Percentiles rank a stretch among this genome's conserved stretches.
These are phyloP conservation scores for Agaricus blazei DNA, from an alignment of 768 basidiomycete species.

Conservation along the genomic window DNA sequence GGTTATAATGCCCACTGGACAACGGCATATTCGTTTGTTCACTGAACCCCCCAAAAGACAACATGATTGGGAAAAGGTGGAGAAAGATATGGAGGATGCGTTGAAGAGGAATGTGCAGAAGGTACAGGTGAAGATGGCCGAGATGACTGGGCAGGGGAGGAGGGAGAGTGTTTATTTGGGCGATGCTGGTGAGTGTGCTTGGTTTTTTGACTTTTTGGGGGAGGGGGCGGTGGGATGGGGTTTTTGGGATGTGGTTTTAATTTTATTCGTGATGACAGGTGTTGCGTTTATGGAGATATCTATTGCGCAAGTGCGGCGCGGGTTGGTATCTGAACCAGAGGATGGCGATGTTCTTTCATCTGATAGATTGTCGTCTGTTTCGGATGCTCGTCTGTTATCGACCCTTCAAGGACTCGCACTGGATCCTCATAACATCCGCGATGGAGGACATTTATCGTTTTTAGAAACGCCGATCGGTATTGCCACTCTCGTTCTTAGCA, in stretches of 20 bases:
- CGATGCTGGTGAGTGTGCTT: slow-evolving; percentile 15
- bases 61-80: slow-evolving; percentile 17
- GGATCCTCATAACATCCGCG: slow-evolving; percentile 6
- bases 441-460: slow-evolving; percentile 24
- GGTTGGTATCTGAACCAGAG: not conserved
- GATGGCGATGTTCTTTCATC: slow-evolving; percentile 11
- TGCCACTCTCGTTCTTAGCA: slow-evolving; percentile 29
- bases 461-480: slow-evolving; percentile 36
- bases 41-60: slow-evolving; percentile 13
- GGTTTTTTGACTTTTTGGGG: not conserved
- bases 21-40: slow-evolving; percentile 15
- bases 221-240: not conserved
- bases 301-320: slow-evolving; percentile 11
- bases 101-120: slow-evolving; percentile 19
- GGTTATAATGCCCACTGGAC: not conserved
- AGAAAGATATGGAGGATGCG: slow-evolving; percentile 19
- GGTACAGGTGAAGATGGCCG: slow-evolving; percentile 17
- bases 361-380: slow-evolving; percentile 12
- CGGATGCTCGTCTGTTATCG: slow-evolving; percentile 17
- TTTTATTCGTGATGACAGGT: slow-evolving; percentile 11
- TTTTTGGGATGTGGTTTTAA: not conserved
- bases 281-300: slow-evolving; percentile 23
- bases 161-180: slow-evolving; percentile 24
- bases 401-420: slow-evolving; percentile 16
- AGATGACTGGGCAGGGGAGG: slow-evolving; percentile 1